Evolutionary conservation across 345 rosid genomes (phyloP), one percentile per base, ranked within the genome.

Genomic region (Clausena lansium): DNA sequence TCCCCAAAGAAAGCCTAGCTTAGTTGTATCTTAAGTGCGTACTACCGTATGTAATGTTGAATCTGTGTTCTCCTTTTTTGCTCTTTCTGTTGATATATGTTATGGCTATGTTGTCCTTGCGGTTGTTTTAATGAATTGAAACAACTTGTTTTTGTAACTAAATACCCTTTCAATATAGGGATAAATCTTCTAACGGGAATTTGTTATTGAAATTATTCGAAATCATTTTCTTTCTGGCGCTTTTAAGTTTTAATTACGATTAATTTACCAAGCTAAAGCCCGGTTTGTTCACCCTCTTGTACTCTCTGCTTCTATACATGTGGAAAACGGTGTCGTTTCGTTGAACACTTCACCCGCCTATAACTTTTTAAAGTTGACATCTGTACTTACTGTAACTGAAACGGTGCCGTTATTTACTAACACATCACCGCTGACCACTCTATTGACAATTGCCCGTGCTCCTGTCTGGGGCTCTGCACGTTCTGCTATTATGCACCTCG

Each of bases 1-100:
- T 83, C 86, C 2, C 86, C 84, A 3, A 83, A 83, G 84, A 80
- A 83, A 28, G 86, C 84, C 4, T 83, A 79, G 67, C 6, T 58
- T 3, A 15, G 1, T 65, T 24, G 24, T 64, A 4, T 3, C 17
- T 14, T 28, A 22, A 19, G 28, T 6, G 5, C 72, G 28, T 6
- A 9, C 72, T 28, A 1, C 65, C 17, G 17, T 3, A 25, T 76
- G 39, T 67, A 66, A n/a, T 65, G 52, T 14, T 22, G 15, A 39
- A 4, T 33, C 57, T 75, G 7, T 33, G 62, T 7, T 19, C 24
- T 5, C 33, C 50, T 13, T 1, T 61, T 39, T 60, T 38, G 64
- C 64, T 25, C 57, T 52, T 52, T 50, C 47, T 15, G 5, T 15
- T 50, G 55, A 15, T 50, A 17, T 50, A 50, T 13, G 19, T 17